These are phyloP conservation scores for Fusarium mexicanum DNA, from an alignment of 2,329 filamentous ascomycete species.

Conservation along the genomic window DNA sequence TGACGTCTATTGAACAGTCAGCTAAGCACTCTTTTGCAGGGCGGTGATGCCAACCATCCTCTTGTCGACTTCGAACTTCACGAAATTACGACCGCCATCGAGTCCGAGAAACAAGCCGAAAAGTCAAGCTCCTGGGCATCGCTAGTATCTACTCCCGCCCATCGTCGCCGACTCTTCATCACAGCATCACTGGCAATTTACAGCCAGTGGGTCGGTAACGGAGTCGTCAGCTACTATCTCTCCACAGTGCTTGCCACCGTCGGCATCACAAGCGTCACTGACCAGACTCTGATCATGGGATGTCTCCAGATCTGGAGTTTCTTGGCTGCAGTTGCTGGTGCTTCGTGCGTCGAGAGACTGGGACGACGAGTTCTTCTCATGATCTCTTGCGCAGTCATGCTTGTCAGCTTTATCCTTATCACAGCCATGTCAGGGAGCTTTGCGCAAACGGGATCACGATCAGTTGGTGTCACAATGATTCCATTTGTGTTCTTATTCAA, in stretches of 20 bases:
- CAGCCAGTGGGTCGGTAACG: conserved; percentile 18
- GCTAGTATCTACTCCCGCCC: conserved; percentile 4
- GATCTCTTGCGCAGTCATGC: conserved; percentile 6
- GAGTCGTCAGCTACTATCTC: conserved; percentile 21
- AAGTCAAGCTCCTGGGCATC: conserved; percentile 8
- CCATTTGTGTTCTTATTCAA: conserved; percentile 16
- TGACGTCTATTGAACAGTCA: accelerated
- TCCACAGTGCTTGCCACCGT: not conserved
- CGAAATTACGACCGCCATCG: conserved; percentile 15
- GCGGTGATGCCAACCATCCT: conserved; percentile 2
- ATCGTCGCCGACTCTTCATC: conserved; percentile 14
- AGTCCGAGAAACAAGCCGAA: conserved; percentile 9
- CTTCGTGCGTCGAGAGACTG: not conserved
- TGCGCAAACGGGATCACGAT: not conserved
- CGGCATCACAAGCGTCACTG: conserved; percentile 13
- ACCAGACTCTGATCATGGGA: conserved; percentile 16
- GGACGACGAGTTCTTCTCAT: conserved; percentile 11
- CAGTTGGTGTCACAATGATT: conserved; percentile 17
- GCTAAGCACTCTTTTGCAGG: not conserved
- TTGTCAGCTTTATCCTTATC: conserved; percentile 12
- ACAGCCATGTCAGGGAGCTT: conserved; percentile 16
- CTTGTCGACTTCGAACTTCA: conserved; percentile 17
- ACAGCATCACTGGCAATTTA: conserved; percentile 4
- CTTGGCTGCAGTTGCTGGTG: conserved; percentile 5
- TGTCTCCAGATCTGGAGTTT: conserved; percentile 20